Percentiles rank a stretch among this genome's conserved stretches.
Evolutionary conservation across 306 rosid species (phyloP).

Genomic region (Glycine soja): DNA sequence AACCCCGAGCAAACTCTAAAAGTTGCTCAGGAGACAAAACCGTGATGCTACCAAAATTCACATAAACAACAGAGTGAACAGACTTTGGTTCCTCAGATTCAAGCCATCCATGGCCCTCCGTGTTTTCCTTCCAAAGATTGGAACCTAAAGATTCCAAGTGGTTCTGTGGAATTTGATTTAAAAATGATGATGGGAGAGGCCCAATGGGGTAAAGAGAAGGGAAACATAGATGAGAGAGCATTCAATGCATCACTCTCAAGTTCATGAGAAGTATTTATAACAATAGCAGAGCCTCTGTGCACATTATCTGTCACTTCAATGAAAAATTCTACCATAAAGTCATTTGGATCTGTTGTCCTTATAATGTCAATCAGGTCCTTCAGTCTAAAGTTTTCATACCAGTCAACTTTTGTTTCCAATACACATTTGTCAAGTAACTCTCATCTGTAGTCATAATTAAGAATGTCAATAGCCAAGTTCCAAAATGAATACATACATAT

Average conservation of each 20-base stretch:
- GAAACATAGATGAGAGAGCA: background rate
- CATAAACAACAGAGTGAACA: background rate
- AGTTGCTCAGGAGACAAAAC: background rate
- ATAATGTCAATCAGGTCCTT: conserved; percentile 6
- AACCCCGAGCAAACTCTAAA: conserved; percentile 26
- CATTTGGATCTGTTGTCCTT: background rate
- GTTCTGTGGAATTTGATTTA: background rate
- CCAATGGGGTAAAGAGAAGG: background rate
- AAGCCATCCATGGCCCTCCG: background rate
- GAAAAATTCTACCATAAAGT: background rate
- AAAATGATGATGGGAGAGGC: background rate
- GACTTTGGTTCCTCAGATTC: background rate
- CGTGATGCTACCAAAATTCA: background rate
- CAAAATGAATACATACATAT: background rate
- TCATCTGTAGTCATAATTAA: conserved; percentile 39
- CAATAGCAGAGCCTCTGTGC: conserved; percentile 3
- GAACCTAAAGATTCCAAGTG: background rate
- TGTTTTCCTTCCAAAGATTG: background rate
- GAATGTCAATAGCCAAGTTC: background rate
- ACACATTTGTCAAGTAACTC: conserved; percentile 39
- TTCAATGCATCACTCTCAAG: conserved; percentile 42
- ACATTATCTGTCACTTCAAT: background rate
- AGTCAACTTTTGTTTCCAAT: conserved; percentile 7
- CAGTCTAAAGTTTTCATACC: conserved; percentile 38
- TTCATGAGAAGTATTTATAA: conserved; percentile 33